Percentiles rank a stretch among this genome's conserved stretches.
Evolutionary conservation across 495 filamentous ascomycete genomes (phyloP).

Genomic region (Pseudomonodictys pantanalensis): DNA sequence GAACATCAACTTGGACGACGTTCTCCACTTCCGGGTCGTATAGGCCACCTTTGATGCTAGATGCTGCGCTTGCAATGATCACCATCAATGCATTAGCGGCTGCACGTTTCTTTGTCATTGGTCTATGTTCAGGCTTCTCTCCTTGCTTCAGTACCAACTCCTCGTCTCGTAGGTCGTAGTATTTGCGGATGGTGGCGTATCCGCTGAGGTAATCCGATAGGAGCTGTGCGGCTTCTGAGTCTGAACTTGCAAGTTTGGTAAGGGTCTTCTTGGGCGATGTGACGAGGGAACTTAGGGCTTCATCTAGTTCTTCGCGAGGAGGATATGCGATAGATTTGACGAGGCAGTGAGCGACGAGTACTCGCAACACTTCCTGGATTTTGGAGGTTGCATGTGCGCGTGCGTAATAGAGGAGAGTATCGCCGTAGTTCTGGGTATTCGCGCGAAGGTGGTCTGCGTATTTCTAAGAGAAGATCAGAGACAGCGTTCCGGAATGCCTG

Average conservation of each 20-base stretch:
- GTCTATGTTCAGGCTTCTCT: constrained; percentile 21
- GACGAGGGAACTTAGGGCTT: constrained; percentile 62
- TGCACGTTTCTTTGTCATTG: constrained; percentile 56
- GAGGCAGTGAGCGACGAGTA: constrained; percentile 82
- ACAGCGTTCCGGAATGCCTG: background rate
- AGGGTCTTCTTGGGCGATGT: constrained; percentile 64
- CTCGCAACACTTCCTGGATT: constrained; percentile 74
- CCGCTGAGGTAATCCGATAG: constrained; percentile 82
- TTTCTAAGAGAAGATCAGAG: constrained; percentile 50
- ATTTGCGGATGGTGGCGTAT: constrained; percentile 81
- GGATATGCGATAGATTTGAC: constrained; percentile 79
- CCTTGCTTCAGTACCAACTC: constrained; percentile 36
- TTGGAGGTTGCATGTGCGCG: constrained; percentile 70
- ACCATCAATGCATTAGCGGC: constrained; percentile 71
- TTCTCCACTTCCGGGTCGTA: constrained; percentile 74
- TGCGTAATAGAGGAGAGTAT: constrained; percentile 81
- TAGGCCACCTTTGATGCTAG: constrained; percentile 84
- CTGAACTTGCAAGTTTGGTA: constrained; percentile 59
- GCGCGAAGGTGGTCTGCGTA: constrained; percentile 70
- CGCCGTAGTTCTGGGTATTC: constrained; percentile 69
- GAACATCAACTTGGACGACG: constrained; percentile 78
- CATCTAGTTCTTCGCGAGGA: constrained; percentile 62
- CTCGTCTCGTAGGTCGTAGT: constrained; percentile 81
- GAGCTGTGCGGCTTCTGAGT: constrained; percentile 73
- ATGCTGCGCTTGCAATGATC: constrained; percentile 75